Evolutionary conservation across 176 grass and related monocot species (phyloP), one percentile per base, ranked within the genome.

Genomic region (Carex cristatella): DNA sequence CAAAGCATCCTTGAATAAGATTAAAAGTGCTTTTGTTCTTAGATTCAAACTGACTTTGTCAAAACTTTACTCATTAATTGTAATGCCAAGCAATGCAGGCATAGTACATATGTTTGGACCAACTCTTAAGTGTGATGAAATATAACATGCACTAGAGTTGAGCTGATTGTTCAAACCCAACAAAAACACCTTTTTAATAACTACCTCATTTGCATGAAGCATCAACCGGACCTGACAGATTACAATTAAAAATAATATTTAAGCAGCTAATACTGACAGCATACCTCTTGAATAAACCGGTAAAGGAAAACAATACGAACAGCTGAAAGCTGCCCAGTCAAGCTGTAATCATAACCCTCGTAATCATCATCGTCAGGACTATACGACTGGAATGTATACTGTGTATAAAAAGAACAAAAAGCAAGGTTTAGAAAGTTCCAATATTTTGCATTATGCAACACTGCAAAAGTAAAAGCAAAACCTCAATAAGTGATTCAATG

Each of bases 301-400:
- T 98, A 94, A 55, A 98, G 89, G 82, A 98, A 98, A 84, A 98
- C 93, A 92, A 98, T 98, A 79, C 91, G 93, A 16, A 98, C 93
- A 87, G 95, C 93, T 57, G 93, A 98, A 80, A 98, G 95, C 31
- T 90, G 93, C 48, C 95, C 95, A 74, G 55, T 93, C 86, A 98
- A 75, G 69, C 95, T 98, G 85, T 94, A 98, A 90, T 92, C 94
- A 76, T 98, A 85, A 72, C 95, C 95, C 81, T 92, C 81, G 38
- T 94, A 98, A 74, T 98, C 92, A 87, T 98, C 95, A 88, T 98
- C 95, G 8, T 93, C 93, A 53, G 72, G 64, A 89, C 85, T 98
- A 55, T 94, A 98, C 3, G 95, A 98, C 59, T 93, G 84, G 74
- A 98, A 98, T 1, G 86, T 75, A 54, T 94, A 98, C 95, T 98